phyloP scores from a whole-genome alignment of 768 basidiomycete species.

The Mrakia gelida region DNA sequence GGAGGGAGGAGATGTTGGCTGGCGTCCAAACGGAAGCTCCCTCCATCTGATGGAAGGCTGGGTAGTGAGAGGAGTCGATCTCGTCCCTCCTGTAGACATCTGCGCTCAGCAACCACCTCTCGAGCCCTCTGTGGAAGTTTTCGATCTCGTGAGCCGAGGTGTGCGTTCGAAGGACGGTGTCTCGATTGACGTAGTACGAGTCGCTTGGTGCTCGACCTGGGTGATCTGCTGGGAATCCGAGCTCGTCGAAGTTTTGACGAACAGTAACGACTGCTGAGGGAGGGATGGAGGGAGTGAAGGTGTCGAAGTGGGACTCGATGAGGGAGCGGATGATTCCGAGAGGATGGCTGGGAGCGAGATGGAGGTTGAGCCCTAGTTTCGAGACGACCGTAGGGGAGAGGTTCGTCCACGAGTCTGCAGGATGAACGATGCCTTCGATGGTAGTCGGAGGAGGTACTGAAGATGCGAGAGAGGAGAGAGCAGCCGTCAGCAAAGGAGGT shows the following conservation, averaged over 20 bases:
- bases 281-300: constrained; percentile 58
- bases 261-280: constrained; percentile 82
- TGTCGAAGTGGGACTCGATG: constrained; percentile 77
- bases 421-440: constrained; percentile 50
- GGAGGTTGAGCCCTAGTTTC: constrained; percentile 71
- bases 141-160: constrained; percentile 99
- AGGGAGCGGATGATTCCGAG: constrained; percentile 75
- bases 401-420: constrained; percentile 76
- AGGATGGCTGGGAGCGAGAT: constrained; percentile 73
- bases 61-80: constrained; percentile 93
- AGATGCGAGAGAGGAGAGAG: not conserved
- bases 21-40: constrained; percentile 71
- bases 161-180: constrained; percentile 91
- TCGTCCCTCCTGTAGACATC: constrained; percentile 98
- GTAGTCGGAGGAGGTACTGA: constrained; percentile 28
- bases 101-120: constrained; percentile 84
- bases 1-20: constrained; percentile 55
- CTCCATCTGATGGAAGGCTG: constrained; percentile 98
- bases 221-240: constrained; percentile 89
- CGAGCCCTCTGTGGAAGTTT: constrained; percentile 63
- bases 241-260: constrained; percentile 85
- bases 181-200: constrained; percentile 89
- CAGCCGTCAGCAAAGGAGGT: not conserved
- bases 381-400: constrained; percentile 76
- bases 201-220: constrained; percentile 86